phyloP scores from a whole-genome alignment of 306 rosid genomes.

The Coriaria nepalensis region DNA sequence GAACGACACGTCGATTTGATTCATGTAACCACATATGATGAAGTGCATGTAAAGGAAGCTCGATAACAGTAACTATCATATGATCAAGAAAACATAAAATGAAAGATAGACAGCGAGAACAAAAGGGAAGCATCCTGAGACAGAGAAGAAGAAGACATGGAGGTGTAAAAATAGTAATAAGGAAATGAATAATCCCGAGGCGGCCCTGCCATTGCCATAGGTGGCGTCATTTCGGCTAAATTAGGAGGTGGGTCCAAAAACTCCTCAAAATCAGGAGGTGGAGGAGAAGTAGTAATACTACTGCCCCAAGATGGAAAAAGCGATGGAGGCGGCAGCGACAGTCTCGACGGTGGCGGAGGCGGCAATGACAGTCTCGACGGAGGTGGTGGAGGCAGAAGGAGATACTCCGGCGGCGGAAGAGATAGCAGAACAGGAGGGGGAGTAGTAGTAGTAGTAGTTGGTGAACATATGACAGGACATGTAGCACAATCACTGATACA shows the following conservation, averaged over 20 bases:
- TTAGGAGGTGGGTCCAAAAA: constrained; percentile 37
- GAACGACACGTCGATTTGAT: too few relatives aligned
- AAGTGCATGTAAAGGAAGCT: too few relatives aligned
- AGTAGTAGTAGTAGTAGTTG: constrained; percentile 38
- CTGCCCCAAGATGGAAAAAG: constrained; percentile 13
- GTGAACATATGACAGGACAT: constrained; percentile 68
- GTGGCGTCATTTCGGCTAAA: constrained; percentile 15
- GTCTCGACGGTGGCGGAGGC: constrained; percentile 6
- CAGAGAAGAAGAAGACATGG: constrained; percentile 28
- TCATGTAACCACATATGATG: too few relatives aligned
- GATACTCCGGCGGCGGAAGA: constrained; percentile 12
- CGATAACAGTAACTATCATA: too few relatives aligned
- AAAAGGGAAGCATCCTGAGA: constrained; percentile 5
- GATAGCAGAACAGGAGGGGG: constrained; percentile 16
- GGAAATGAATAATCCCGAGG: constrained; percentile 37
- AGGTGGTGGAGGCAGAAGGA: constrained; percentile 23
- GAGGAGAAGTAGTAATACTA: constrained; percentile 20
- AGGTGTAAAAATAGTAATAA: constrained; percentile 44
- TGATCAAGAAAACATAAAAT: constrained; percentile 10
- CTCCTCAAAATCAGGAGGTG: constrained; percentile 33
- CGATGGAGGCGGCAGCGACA: constrained; percentile 15
- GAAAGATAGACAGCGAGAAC: constrained; percentile 18
- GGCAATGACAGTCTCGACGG: constrained; percentile 14
- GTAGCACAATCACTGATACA: constrained; percentile 72
- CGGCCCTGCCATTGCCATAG: constrained; percentile 16